phyloP scores from a whole-genome alignment of 768 basidiomycete genomes.

The Dentipellis fragilis region DNA sequence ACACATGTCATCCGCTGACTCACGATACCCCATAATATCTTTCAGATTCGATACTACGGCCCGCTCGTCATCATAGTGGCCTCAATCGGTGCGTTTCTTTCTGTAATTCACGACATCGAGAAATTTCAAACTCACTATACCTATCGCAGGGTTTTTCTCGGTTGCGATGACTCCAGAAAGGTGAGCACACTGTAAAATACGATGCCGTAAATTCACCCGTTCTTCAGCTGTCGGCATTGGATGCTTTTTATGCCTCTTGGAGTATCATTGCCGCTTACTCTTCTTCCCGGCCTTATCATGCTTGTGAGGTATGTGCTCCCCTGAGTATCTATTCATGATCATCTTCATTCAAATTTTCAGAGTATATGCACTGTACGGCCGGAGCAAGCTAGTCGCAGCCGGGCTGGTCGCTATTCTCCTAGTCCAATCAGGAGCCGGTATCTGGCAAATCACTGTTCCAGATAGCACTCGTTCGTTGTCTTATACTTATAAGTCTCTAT shows the following conservation, averaged over 20 bases:
- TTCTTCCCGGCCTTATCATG: constrained; percentile 11
- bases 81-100: constrained; percentile 3
- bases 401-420: constrained; percentile 4
- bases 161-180: constrained; percentile 9
- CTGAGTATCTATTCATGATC: too few relatives aligned
- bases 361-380: constrained; percentile 13
- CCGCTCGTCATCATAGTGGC: constrained; percentile 6
- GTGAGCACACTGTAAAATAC: constrained; percentile 1
- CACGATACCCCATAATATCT: background rate
- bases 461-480: constrained; percentile 5
- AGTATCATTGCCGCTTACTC: constrained; percentile 8
- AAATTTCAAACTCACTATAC: background rate
- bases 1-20: too few relatives aligned
- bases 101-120: background rate
- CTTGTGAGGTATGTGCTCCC: constrained; percentile 7
- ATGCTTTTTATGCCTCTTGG: constrained; percentile 12
- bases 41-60: constrained; percentile 11
- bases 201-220: too few relatives aligned
- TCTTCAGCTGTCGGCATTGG: constrained; percentile 11
- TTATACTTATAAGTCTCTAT: background rate
- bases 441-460: constrained; percentile 10
- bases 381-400: constrained; percentile 5
- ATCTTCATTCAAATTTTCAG: background rate
- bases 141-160: constrained; percentile 10
- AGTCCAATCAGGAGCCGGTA: constrained; percentile 4